phyloP scores from a whole-genome alignment of 2,329 filamentous ascomycete genomes.

The Scytalidium sp. region DNA sequence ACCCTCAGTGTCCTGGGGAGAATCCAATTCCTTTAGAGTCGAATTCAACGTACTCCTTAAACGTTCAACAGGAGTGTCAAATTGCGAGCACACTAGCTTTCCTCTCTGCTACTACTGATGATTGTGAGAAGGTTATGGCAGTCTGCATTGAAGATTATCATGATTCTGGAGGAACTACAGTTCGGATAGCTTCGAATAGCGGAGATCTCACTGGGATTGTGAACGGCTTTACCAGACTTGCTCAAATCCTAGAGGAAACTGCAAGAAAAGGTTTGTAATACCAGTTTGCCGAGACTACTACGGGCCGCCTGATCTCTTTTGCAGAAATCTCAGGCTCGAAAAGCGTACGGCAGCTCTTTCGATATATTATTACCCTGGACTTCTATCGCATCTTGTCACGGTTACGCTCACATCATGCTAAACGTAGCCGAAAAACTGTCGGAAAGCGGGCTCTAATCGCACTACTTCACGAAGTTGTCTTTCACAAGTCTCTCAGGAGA shows the following conservation, averaged over 20 bases:
- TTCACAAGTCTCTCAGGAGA: slow-evolving; percentile 6
- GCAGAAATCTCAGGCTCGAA: slow-evolving; percentile 12
- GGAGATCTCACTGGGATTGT: slow-evolving; percentile 12
- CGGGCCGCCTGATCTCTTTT: not conserved
- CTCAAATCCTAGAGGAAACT: slow-evolving; percentile 14
- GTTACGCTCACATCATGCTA: slow-evolving; percentile 18
- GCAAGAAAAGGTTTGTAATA: slow-evolving; percentile 13
- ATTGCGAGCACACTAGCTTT: slow-evolving; percentile 21
- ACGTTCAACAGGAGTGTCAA: slow-evolving; percentile 14
- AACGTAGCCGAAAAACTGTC: slow-evolving; percentile 8
- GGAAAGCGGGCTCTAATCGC: slow-evolving; percentile 12
- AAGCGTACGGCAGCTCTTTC: slow-evolving; percentile 15
- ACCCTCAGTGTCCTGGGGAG: slow-evolving; percentile 11
- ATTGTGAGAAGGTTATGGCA: slow-evolving; percentile 17
- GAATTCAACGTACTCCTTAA: slow-evolving; percentile 6
- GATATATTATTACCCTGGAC: slow-evolving; percentile 19
- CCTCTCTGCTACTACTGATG: slow-evolving; percentile 16
- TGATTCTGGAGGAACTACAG: slow-evolving; percentile 11
- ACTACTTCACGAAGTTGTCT: slow-evolving; percentile 8
- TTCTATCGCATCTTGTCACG: slow-evolving; percentile 18
- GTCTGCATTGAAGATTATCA: slow-evolving; percentile 21
- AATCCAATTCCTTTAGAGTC: not conserved
- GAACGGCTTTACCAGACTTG: slow-evolving; percentile 13
- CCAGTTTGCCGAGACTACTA: not conserved
- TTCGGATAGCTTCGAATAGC: slow-evolving; percentile 20